Evolutionary conservation across 2,329 filamentous ascomycete genomes (phyloP).

Genomic region (Aspergillus piperis): DNA sequence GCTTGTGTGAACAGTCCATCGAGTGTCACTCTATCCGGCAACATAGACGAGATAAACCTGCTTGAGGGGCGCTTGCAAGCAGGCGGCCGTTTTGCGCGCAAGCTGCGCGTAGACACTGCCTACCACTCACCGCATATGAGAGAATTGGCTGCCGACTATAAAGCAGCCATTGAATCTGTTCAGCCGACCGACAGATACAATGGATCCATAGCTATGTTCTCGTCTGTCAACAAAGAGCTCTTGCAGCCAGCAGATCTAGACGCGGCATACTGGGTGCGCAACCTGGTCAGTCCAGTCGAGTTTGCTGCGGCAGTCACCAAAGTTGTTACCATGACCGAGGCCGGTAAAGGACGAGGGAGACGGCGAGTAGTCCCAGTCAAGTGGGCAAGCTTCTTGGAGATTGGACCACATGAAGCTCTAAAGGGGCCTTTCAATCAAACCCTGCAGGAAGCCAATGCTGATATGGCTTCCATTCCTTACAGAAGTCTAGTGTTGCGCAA

Average conservation of each 20-base stretch:
- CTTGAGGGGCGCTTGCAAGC: constrained; percentile 47
- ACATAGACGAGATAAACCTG: constrained; percentile 49
- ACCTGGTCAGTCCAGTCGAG: constrained; percentile 27
- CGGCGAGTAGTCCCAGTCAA: not conserved
- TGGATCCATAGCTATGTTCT: constrained; percentile 22
- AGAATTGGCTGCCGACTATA: not conserved
- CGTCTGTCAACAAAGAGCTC: constrained; percentile 28
- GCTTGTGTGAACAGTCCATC: not conserved
- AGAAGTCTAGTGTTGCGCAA: constrained; percentile 15
- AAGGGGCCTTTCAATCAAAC: constrained; percentile 27
- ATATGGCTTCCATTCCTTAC: constrained; percentile 10
- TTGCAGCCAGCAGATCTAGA: constrained; percentile 18
- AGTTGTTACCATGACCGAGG: constrained; percentile 1
- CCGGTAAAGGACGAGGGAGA: not conserved
- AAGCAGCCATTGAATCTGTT: constrained; percentile 17
- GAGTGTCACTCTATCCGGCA: constrained; percentile 51
- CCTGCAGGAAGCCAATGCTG: too few species aligned
- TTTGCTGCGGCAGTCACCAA: constrained; percentile 24
- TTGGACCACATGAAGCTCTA: constrained; percentile 34
- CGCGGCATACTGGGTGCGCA: constrained; percentile 27
- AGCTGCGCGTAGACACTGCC: not conserved
- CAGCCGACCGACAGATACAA: constrained; percentile 8
- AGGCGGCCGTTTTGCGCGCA: constrained; percentile 5
- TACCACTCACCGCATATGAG: not conserved
- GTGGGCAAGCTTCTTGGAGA: constrained; percentile 23